A percentile compares a stretch with the other conserved stretches of the same genome.
Evolutionary conservation across 116 monocot species (phyloP).

Genomic region (Thalassia testudinum): DNA sequence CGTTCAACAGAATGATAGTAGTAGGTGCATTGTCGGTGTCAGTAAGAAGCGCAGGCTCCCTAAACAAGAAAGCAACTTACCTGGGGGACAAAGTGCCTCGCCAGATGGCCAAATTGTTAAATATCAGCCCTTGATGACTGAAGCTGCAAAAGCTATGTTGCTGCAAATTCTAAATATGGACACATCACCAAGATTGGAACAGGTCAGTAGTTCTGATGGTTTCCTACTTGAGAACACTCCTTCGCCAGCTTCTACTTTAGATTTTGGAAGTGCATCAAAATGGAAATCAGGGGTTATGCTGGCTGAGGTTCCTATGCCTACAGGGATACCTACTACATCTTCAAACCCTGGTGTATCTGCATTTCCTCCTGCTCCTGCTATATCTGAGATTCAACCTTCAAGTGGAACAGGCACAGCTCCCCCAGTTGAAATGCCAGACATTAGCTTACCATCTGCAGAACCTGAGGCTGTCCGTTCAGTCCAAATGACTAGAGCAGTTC

Average conservation of each 20-base stretch:
- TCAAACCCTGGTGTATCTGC: background rate
- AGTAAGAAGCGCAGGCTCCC: constrained; percentile 44
- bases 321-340: constrained; percentile 1
- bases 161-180: constrained; percentile 24
- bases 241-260: background rate
- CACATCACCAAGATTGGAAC: constrained; percentile 12
- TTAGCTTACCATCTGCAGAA: background rate
- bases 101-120: constrained; percentile 37
- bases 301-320: constrained; percentile 5
- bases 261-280: constrained; percentile 4
- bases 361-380: background rate
- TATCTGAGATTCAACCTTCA: constrained; percentile 13
- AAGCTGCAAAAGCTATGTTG: constrained; percentile 23
- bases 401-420: background rate
- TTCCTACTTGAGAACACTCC: constrained; percentile 11
- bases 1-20: constrained; percentile 34
- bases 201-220: constrained; percentile 3
- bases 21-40: constrained; percentile 11
- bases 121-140: constrained; percentile 25
- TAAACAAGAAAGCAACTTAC: constrained; percentile 13
- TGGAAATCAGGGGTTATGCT: constrained; percentile 4
- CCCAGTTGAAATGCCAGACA: constrained; percentile 1
- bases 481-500: background rate
- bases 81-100: constrained; percentile 6
- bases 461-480: background rate